Base-by-base conservation (phyloP, 2,329 filamentous ascomycete genomes). In the Colletotrichum brevisporum region DNA sequence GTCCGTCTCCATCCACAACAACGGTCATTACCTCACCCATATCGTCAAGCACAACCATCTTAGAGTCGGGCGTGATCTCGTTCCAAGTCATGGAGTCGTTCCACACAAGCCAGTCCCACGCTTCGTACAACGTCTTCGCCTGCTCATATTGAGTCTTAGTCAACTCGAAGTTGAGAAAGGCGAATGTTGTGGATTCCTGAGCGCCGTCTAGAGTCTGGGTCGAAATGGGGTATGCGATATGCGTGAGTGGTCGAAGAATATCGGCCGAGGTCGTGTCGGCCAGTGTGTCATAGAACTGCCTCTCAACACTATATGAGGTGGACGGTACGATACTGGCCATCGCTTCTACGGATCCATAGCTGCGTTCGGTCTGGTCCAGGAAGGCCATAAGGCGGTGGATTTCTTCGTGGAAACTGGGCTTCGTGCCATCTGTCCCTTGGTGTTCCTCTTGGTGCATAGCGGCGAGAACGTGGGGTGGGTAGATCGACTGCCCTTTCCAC, bases 381-480 rank as follows among this genome's bases (percentile, higher is more conserved):
- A 91, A 91, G 10, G 88, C 89, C 80, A 91, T 85, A 5, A 91
- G 76, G 15, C 89, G 86, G 72, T 91, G 89, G 2, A 90, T 72
- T 75, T 91, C 89, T 26, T 88, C 82, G 59, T 80, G 77, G 67
- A 88, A 81, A 18, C 82, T 76, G 13, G 83, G 76, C 55, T 76
- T 77, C 39, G 73, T 61, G 41, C 76, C 78, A 31, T 77, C 75
- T 5, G 74, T 77, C 76, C 75, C 81, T 41, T 76, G 69, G 1
- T 74, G 53, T 36, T 80, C 77, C 51, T 72, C 76, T 16, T 72
- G 71, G 58, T 75, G 75, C 73, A 80, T 76, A 56, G 76, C 77
- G 5, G 76, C 75, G 5, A 83, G 75, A 27, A 78, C 74, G 10
- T 82, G 79, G 2, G 80, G 78, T 39, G 78, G 78, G 5, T 83